Evolutionary conservation across 306 rosid species (phyloP).

Genomic region (Dalbergia oliveri): DNA sequence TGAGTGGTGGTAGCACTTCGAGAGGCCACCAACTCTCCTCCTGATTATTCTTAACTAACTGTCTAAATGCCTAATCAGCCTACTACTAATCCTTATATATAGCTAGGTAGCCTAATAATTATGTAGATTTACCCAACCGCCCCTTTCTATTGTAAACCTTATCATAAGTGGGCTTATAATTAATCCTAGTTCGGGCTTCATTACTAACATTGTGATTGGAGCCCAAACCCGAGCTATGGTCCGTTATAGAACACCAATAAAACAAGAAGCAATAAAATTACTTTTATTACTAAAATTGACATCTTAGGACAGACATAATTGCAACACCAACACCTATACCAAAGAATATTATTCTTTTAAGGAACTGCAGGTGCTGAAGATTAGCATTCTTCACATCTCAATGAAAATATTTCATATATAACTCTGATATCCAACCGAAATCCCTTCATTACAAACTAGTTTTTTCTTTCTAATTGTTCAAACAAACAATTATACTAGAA

Average conservation of each 20-base stretch:
- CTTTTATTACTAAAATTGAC: not conserved
- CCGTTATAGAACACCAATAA: not conserved
- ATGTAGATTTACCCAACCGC: too few relatives aligned
- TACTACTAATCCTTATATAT: too few relatives aligned
- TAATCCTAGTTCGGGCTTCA: too few relatives aligned
- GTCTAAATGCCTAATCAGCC: too few relatives aligned
- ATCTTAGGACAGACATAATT: not conserved
- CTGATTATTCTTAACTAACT: too few relatives aligned
- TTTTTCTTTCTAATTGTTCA: slow-evolving; percentile 15
- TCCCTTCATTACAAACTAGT: slow-evolving; percentile 12
- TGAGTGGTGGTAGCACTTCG: too few relatives aligned
- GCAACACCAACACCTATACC: slow-evolving; percentile 18
- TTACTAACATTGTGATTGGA: too few relatives aligned
- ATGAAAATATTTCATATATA: slow-evolving; percentile 15
- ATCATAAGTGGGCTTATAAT: too few relatives aligned
- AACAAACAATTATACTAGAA: slow-evolving; percentile 8
- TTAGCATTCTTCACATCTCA: slow-evolving; percentile 22
- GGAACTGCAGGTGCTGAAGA: slow-evolving; percentile 27
- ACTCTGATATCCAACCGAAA: slow-evolving; percentile 14
- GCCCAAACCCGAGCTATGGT: not conserved
- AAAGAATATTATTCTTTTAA: not conserved
- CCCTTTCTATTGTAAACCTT: too few relatives aligned
- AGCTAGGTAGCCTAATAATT: too few relatives aligned
- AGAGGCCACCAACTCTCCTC: too few relatives aligned
- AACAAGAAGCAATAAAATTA: slow-evolving; percentile 31